Evolutionary conservation across 805 yeast species (phyloP).

Genomic region (Komagataella kurtzmanii): DNA sequence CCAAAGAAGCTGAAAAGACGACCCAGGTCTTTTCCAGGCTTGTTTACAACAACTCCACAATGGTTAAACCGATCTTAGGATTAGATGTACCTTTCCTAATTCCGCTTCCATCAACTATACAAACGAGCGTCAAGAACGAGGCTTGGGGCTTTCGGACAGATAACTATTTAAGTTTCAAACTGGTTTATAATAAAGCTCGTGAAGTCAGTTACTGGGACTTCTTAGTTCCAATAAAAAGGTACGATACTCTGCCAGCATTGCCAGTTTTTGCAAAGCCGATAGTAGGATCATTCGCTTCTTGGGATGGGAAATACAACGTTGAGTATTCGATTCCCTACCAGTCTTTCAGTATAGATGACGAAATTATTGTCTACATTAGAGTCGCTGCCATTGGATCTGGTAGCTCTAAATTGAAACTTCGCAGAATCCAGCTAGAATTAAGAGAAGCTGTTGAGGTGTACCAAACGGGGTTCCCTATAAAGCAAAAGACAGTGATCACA

Average conservation of each 20-base stretch:
- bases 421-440: background rate
- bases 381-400: background rate
- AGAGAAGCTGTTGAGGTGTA: background rate
- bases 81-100: conserved; percentile 2
- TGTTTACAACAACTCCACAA: background rate
- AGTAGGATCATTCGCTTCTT: background rate
- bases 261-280: background rate
- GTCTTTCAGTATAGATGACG: background rate
- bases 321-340: conserved; percentile 1
- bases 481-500: background rate
- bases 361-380: background rate
- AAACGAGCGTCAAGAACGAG: background rate
- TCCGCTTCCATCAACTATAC: background rate
- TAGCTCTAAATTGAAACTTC: background rate
- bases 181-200: background rate
- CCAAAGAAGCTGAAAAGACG: background rate
- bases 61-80: background rate
- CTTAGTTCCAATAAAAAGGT: conserved; percentile 1
- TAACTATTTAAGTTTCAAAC: background rate
- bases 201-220: background rate
- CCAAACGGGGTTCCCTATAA: background rate
- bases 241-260: conserved; percentile 1
- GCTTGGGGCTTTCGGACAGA: background rate
- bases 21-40: background rate
- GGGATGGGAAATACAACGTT: background rate